phyloP scores from a whole-genome alignment of 106 monocot genomes.

The Dioscorea dumetorum region DNA sequence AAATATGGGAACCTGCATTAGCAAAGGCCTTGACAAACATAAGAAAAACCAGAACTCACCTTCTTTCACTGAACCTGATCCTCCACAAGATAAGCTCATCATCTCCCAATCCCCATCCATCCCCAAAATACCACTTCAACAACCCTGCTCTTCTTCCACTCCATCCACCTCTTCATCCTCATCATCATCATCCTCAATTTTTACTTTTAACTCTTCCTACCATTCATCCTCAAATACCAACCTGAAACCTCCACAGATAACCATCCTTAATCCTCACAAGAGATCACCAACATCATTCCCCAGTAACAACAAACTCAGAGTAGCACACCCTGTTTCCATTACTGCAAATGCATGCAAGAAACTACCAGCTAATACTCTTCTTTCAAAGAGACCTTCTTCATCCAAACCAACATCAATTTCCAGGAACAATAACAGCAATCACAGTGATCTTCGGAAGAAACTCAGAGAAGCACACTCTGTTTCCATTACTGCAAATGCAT shows the following conservation, averaged over 20 bases:
- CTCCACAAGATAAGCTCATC: constrained; percentile 24
- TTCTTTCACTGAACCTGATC: neutral
- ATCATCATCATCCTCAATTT: neutral
- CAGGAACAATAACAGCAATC: no score
- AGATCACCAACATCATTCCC: no score
- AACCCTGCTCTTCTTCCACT: constrained; percentile 1
- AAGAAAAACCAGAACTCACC: neutral
- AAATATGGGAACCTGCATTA: constrained; percentile 42
- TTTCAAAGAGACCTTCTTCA: no score
- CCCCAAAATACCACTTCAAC: neutral
- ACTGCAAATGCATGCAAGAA: no score
- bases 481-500: no score
- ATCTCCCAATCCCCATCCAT: constrained; percentile 14
- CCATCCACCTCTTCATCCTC: no score
- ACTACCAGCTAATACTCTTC: no score
- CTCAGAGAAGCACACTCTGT: no score
- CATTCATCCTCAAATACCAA: neutral
- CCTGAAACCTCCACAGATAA: constrained; percentile 10
- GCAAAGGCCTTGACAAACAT: constrained; percentile 21
- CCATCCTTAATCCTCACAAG: constrained; percentile 18
- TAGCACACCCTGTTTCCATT: no score
- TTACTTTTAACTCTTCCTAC: neutral
- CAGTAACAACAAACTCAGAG: no score
- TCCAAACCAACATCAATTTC: no score
- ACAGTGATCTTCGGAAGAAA: no score